phyloP scores from a whole-genome alignment of 2,329 filamentous ascomycete genomes.

The Cercospora canescens region DNA sequence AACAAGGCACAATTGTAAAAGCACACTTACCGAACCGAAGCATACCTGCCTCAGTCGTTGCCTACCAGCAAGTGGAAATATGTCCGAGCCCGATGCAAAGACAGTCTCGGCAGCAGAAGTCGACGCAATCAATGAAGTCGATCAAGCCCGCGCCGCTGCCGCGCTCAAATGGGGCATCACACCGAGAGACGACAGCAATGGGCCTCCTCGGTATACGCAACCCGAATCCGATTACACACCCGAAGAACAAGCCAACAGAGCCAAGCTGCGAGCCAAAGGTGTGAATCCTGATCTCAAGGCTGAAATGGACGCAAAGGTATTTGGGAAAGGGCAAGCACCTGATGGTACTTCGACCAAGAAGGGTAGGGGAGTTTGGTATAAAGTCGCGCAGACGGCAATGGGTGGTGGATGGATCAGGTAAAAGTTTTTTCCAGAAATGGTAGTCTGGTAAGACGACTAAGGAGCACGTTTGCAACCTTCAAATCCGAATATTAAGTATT shows the following conservation, averaged over 20 bases:
- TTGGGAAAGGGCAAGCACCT: slow-evolving; percentile 9
- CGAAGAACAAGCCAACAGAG: slow-evolving; percentile 16
- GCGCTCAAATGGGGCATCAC: slow-evolving; percentile 18
- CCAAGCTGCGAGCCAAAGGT: slow-evolving; percentile 16
- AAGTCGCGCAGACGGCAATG: slow-evolving; percentile 17
- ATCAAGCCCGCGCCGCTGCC: slow-evolving; percentile 5
- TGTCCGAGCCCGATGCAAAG: background rate
- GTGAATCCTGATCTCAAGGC: slow-evolving; percentile 20
- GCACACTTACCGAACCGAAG: too few relatives aligned
- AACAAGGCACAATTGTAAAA: too few relatives aligned
- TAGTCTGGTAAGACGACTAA: too few relatives aligned
- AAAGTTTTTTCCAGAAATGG: too few relatives aligned
- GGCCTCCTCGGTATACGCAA: background rate
- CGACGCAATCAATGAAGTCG: background rate
- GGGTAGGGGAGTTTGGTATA: slow-evolving; percentile 14
- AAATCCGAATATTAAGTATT: too few relatives aligned
- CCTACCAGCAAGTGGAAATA: too few relatives aligned
- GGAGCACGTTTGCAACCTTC: too few relatives aligned
- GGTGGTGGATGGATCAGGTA: slow-evolving; percentile 16
- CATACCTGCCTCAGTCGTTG: too few relatives aligned
- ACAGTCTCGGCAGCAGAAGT: background rate
- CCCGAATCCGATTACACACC: slow-evolving; percentile 11
- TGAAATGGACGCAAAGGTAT: slow-evolving; percentile 16
- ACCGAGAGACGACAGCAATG: background rate
- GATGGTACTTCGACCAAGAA: slow-evolving; percentile 9